These are phyloP conservation scores for Zizania palustris DNA, from an alignment of 202 grass and related monocot genomes.

Conservation along the genomic window DNA sequence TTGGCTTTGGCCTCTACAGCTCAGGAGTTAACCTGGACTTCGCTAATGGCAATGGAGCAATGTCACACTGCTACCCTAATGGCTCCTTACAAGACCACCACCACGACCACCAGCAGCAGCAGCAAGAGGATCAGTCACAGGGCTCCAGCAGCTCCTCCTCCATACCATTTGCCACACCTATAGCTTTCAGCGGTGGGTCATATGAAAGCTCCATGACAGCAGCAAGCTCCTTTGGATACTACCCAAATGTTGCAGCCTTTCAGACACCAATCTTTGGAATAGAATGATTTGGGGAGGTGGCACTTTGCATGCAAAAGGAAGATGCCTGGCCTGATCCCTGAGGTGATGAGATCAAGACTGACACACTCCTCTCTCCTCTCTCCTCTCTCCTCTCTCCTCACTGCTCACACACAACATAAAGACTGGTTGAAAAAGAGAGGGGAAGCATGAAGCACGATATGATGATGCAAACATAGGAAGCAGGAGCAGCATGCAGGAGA, in stretches of 20 bases:
- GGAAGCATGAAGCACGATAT: no score
- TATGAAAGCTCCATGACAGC: slow-evolving; percentile 63
- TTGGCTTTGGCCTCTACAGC: slow-evolving; percentile 68
- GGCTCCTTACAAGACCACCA: slow-evolving; percentile 37
- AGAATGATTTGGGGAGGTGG: slow-evolving; percentile 71
- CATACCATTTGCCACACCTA: slow-evolving; percentile 52
- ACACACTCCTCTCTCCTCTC: no score
- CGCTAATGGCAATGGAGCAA: slow-evolving; percentile 3
- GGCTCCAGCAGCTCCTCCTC: slow-evolving; percentile 41
- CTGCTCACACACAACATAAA: no score
- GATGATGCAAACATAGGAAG: slow-evolving; percentile 38
- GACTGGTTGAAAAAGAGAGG: no score
- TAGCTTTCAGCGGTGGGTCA: slow-evolving; percentile 53
- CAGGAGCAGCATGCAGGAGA: slow-evolving; percentile 45
- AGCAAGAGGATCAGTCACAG: slow-evolving; percentile 43
- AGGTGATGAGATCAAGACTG: slow-evolving; percentile 49
- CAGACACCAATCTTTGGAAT: slow-evolving; percentile 94
- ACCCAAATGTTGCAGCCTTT: slow-evolving; percentile 82
- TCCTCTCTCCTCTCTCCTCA: background rate
- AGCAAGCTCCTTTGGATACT: slow-evolving; percentile 61
- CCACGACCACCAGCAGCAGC: slow-evolving; percentile 47
- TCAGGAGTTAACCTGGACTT: slow-evolving; percentile 74
- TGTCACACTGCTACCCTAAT: slow-evolving; percentile 35
- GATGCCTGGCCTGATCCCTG: slow-evolving; percentile 18
- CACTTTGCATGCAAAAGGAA: slow-evolving; percentile 48